Conservation (phyloP, 164 flowering plant species). For the Umbilicus rupestris region DNA sequence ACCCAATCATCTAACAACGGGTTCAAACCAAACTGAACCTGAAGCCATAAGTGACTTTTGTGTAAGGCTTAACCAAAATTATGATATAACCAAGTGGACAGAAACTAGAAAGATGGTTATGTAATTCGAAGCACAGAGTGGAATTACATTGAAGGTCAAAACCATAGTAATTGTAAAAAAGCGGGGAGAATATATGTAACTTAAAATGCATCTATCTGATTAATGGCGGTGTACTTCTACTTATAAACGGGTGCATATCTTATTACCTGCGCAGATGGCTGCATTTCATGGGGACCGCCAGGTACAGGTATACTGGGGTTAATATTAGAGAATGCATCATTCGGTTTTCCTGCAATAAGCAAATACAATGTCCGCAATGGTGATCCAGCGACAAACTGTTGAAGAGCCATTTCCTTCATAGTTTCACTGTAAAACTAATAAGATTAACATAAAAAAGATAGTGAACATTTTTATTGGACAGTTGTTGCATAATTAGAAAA, state of each 20-base stretch:
- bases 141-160: not conserved
- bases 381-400: constrained; percentile 76
- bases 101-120: not conserved
- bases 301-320: constrained; percentile 16
- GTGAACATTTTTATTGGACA: not conserved
- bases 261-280: constrained; percentile 55
- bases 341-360: constrained; percentile 86
- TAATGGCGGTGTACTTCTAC: not conserved
- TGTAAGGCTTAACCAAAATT: not conserved
- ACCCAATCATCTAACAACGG: constrained; percentile 76
- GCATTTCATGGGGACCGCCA: constrained; percentile 24
- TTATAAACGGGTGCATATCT: not conserved
- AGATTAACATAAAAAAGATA: not conserved
- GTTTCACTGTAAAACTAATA: constrained; percentile 84
- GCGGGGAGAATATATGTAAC: not conserved
- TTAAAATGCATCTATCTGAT: not conserved
- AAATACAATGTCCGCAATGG: constrained; percentile 91
- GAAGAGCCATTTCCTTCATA: constrained; percentile 88
- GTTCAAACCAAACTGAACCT: constrained; percentile 7
- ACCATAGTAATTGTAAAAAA: not conserved
- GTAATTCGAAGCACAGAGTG: not conserved
- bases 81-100: not conserved
- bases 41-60: not conserved
- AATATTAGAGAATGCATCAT: constrained; percentile 59
- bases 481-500: not conserved